Evolutionary conservation across 2,329 filamentous ascomycete genomes (phyloP), one percentile per base, ranked within the genome.

Genomic region (Dendrostoma leiphaemia): DNA sequence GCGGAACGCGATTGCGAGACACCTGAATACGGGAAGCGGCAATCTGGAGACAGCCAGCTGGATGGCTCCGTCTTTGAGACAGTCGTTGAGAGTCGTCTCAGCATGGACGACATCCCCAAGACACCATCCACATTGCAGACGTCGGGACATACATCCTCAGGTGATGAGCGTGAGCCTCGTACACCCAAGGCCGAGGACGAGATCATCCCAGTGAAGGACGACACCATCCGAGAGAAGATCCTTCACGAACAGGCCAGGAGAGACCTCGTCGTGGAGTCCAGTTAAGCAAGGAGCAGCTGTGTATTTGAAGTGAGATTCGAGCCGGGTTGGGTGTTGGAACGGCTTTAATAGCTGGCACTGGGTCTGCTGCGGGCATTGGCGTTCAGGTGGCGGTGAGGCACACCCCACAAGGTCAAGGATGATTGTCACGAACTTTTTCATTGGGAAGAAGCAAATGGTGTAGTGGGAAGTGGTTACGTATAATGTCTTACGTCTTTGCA

Each of bases 21-120:
- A 45, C 43, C 32, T 48, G 55, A 55, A n/a, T 26, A 45, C 10
- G 59, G 54, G 8, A 49, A 48, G 28, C 49, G 53, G 24, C 51
- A 51, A 21, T 57, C 54, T 32, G 60, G 54, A 4, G 55, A 58
- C 10, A 59, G 64, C 46, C 57, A 56, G 9, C 65, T 59, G 43
- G 62, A 64, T 3, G 63, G 62, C 3, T 65, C 64, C 1, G 59
- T 64, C 31, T 61, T 59, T 56, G 66, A 64, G 45, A 65, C 62
- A 21, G 59, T 62, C 37, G 60, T 65, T 6, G 50, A 56, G n/a
- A 54, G 49, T 17, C 51, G 51, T 17, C 37, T 57, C 47, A 60
- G 55, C 48, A 43, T 61, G 48, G 54, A 61, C 38, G 51, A 52
- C 19, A 34, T 60, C 19, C 51, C 60, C 4, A 57, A 41, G 10